A percentile compares a stretch with the other conserved stretches of the same genome.
Evolutionary conservation across 768 basidiomycete species (phyloP).

Genomic region (Boletellus sp.): DNA sequence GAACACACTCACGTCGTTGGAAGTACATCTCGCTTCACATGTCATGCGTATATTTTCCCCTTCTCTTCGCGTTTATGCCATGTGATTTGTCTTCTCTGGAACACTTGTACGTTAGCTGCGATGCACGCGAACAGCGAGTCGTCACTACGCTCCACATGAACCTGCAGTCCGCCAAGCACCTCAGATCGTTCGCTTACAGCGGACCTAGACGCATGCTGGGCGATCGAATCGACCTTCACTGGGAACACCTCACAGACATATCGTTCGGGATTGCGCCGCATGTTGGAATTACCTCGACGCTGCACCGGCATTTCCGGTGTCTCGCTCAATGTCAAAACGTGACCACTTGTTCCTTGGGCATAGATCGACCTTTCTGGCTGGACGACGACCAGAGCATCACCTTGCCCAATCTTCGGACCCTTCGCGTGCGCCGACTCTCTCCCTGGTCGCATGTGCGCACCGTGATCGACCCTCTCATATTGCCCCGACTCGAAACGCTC

Average conservation of each 20-base stretch:
- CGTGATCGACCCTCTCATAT: constrained; percentile 9
- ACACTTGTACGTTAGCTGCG: constrained; percentile 6
- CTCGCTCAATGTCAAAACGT: constrained; percentile 18
- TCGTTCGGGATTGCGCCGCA: constrained; percentile 12
- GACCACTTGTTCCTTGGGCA: constrained; percentile 17
- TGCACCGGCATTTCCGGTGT: constrained; percentile 1
- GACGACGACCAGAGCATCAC: background rate
- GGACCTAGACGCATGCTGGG: background rate
- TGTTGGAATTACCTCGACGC: background rate
- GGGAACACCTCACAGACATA: constrained; percentile 13
- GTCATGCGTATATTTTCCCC: constrained; percentile 9
- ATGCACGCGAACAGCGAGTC: background rate
- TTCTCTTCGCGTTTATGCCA: constrained; percentile 14
- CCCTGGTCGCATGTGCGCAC: background rate
- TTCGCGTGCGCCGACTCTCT: constrained; percentile 16
- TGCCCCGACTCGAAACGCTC: constrained; percentile 19
- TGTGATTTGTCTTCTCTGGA: constrained; percentile 17
- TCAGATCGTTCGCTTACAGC: constrained; percentile 15
- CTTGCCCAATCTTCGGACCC: constrained; percentile 10
- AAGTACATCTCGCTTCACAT: constrained; percentile 11
- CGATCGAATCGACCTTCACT: constrained; percentile 3
- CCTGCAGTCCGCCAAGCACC: constrained; percentile 10
- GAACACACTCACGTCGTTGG: constrained; percentile 17
- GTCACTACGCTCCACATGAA: background rate
- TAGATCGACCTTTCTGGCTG: constrained; percentile 4